A percentile compares a stretch with the other conserved stretches of the same genome.
phyloP scores from a whole-genome alignment of 208 protist species.

The Leishmania guyanensis region DNA sequence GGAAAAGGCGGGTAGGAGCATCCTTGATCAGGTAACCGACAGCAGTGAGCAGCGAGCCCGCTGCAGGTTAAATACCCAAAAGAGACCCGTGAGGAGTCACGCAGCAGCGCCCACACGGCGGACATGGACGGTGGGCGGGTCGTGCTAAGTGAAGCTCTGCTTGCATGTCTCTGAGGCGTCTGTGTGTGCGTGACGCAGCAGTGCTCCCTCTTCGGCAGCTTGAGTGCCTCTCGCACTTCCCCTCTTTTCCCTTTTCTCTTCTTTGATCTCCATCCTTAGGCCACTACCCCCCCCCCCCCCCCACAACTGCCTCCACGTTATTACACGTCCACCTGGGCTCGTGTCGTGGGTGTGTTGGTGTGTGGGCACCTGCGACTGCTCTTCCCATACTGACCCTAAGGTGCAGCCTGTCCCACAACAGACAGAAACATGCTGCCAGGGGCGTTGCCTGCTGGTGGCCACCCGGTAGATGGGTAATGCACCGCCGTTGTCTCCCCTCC shows the following conservation, averaged over 20 bases:
- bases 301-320: neutral
- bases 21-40: neutral
- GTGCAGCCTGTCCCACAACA: neutral
- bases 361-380: neutral
- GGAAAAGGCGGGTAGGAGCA: neutral
- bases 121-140: neutral
- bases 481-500: neutral
- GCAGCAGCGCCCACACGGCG: neutral
- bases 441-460: neutral
- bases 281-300: neutral
- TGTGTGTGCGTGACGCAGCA: neutral
- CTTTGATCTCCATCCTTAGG: neutral
- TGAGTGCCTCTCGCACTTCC: neutral
- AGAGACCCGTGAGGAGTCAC: neutral
- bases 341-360: neutral
- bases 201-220: neutral
- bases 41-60: neutral
- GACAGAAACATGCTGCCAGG: neutral
- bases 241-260: slow-evolving; percentile 1
- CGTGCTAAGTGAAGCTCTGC: neutral
- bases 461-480: neutral
- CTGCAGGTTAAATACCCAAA: neutral
- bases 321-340: neutral
- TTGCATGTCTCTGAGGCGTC: neutral
- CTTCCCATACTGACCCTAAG: neutral